Percentiles rank a stretch among this genome's conserved stretches.
These are phyloP conservation scores for Phoenix roebelenii DNA, from an alignment of 176 grass and related monocot species.

Conservation along the genomic window DNA sequence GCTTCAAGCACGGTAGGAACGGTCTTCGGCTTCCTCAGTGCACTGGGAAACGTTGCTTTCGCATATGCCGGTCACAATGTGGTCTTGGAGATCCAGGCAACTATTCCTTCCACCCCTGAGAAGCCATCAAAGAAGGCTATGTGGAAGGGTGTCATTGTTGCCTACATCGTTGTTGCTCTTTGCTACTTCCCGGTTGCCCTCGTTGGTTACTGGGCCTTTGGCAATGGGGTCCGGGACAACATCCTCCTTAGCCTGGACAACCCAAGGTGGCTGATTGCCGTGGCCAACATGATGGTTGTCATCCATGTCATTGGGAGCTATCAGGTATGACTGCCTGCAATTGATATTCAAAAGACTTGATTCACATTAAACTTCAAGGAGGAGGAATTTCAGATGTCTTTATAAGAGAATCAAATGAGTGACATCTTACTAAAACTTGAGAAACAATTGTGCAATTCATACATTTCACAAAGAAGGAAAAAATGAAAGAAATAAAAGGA, in stretches of 20 bases:
- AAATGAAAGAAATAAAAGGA: no score
- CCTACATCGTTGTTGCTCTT: constrained; percentile 71
- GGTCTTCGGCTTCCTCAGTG: constrained; percentile 73
- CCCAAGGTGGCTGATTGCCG: constrained; percentile 75
- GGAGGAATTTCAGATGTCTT: no score
- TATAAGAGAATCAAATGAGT: no score
- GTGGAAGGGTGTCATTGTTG: constrained; percentile 89
- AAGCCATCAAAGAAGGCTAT: constrained; percentile 86
- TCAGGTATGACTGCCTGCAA: constrained; percentile 26
- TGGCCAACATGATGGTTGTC: constrained; percentile 86
- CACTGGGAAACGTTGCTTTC: constrained; percentile 58
- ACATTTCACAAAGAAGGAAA: no score
- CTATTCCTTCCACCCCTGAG: constrained; percentile 72
- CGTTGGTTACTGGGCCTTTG: constrained; percentile 70
- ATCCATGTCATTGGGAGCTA: constrained; percentile 89
- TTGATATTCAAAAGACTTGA: neutral
- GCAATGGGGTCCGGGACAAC: constrained; percentile 37
- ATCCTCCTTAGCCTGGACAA: constrained; percentile 50
- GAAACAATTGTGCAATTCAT: no score
- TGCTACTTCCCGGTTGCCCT: constrained; percentile 92
- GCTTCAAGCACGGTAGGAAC: constrained; percentile 34
- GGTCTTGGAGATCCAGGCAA: constrained; percentile 89
- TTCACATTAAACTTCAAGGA: no score
- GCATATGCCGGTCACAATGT: constrained; percentile 85
- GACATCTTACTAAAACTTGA: no score